Percentiles rank a stretch among this genome's conserved stretches.
Evolutionary conservation across 2,329 filamentous ascomycete genomes (phyloP).

Genomic region (Aureobasidium sp.): DNA sequence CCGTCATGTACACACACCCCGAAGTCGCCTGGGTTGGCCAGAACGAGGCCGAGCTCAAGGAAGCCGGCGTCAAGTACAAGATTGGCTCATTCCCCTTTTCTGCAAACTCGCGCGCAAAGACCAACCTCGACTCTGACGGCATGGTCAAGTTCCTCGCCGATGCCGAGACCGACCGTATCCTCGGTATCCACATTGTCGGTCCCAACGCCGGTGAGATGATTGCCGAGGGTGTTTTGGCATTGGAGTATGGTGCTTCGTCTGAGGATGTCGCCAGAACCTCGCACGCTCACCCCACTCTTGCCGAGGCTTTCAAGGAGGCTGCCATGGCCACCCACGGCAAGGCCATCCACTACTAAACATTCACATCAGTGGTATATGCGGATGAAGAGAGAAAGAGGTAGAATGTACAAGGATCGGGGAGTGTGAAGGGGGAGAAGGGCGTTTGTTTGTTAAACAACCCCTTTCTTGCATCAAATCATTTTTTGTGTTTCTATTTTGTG

Average conservation of each 20-base stretch:
- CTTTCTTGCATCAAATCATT: not conserved
- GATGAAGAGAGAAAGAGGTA: not conserved
- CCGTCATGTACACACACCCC: slow-evolving; percentile 98
- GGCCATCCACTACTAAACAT: slow-evolving; percentile 84
- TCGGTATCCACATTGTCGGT: slow-evolving; percentile 95
- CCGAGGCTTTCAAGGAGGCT: slow-evolving; percentile 99
- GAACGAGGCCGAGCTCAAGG: slow-evolving; percentile 93
- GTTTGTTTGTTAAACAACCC: not conserved
- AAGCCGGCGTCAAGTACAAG: slow-evolving; percentile 82
- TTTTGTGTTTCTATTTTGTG: no score
- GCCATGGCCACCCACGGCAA: slow-evolving; percentile 96
- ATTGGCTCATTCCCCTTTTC: slow-evolving; percentile 93
- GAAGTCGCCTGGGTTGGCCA: slow-evolving; percentile 98
- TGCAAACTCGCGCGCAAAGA: slow-evolving; percentile 98
- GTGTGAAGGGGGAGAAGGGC: not conserved
- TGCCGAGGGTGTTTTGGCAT: slow-evolving; percentile 86
- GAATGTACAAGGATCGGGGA: no score
- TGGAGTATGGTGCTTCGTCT: slow-evolving; percentile 92
- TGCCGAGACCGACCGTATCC: slow-evolving; percentile 88
- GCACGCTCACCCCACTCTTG: slow-evolving; percentile 91
- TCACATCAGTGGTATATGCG: not conserved
- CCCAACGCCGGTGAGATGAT: slow-evolving; percentile 99
- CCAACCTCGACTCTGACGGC: slow-evolving; percentile 92
- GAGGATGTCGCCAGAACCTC: slow-evolving; percentile 93
- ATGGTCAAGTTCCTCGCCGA: slow-evolving; percentile 96